phyloP scores from a whole-genome alignment of 495 filamentous ascomycete species.

The Trichocladium antarcticum region DNA sequence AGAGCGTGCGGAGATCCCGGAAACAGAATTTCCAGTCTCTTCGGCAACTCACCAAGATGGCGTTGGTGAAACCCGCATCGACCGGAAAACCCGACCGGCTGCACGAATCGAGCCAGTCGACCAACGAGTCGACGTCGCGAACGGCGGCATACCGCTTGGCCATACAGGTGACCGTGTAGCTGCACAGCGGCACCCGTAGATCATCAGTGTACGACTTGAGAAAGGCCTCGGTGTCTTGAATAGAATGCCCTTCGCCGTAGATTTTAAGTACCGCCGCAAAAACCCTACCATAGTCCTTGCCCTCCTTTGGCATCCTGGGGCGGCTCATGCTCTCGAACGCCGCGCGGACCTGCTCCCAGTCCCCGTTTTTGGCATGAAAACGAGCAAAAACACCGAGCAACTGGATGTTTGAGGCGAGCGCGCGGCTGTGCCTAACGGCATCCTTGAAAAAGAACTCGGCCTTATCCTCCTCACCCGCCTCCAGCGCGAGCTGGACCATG shows the following conservation, averaged over 20 bases:
- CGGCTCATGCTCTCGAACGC: constrained; percentile 27
- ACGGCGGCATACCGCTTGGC: constrained; percentile 34
- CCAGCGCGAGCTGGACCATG: constrained; percentile 33
- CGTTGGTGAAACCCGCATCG: constrained; percentile 31
- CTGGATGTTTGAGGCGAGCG: constrained; percentile 17
- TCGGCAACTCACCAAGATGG: constrained; percentile 31
- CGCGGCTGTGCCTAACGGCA: constrained; percentile 13
- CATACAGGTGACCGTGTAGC: constrained; percentile 34
- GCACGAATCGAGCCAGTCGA: constrained; percentile 32
- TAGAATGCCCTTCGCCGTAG: constrained; percentile 31
- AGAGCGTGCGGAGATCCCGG: constrained; percentile 28
- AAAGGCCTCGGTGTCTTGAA: constrained; percentile 34
- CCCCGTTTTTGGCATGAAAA: constrained; percentile 30
- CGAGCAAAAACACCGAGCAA: constrained; percentile 31
- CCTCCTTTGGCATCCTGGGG: neutral
- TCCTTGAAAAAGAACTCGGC: constrained; percentile 21
- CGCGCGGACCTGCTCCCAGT: constrained; percentile 36
- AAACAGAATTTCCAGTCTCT: constrained; percentile 30
- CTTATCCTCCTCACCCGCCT: constrained; percentile 23
- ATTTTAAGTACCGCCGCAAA: constrained; percentile 38
- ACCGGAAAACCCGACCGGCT: constrained; percentile 22
- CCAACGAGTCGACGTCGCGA: constrained; percentile 29
- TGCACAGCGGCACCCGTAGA: constrained; percentile 26
- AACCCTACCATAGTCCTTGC: constrained; percentile 17
- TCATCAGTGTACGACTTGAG: constrained; percentile 26